Evolutionary conservation across 768 basidiomycete species (phyloP).

Genomic region (Trametes meyenii): DNA sequence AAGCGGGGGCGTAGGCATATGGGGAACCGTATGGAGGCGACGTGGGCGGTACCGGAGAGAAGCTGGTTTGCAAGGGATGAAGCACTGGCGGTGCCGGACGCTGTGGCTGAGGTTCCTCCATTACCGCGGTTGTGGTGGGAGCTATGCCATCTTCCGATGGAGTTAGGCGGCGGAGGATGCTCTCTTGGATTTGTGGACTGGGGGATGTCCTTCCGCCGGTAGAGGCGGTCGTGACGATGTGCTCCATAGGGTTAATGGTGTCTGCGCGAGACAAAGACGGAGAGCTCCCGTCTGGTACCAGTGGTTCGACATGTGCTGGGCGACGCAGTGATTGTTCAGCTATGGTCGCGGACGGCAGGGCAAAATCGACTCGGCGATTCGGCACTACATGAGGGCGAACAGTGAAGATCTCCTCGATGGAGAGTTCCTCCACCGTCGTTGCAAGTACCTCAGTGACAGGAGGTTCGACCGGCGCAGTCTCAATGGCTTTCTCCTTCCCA

Average conservation of each 20-base stretch:
- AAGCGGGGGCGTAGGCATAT: conserved; percentile 56
- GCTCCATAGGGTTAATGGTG: conserved; percentile 10
- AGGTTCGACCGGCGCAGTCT: conserved; percentile 13
- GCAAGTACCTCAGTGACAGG: conserved; percentile 27
- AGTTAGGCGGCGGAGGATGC: conserved; percentile 44
- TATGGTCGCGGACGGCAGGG: conserved; percentile 28
- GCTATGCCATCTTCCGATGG: conserved; percentile 29
- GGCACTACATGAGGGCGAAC: conserved; percentile 54
- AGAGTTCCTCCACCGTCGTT: conserved; percentile 39
- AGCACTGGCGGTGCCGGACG: conserved; percentile 42
- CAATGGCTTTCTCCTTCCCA: conserved; percentile 40
- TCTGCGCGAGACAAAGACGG: conserved; percentile 7
- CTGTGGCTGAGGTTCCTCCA: conserved; percentile 16
- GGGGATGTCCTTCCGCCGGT: conserved; percentile 20
- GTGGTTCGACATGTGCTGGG: neutral
- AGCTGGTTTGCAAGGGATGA: conserved; percentile 48
- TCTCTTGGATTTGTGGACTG: conserved; percentile 46
- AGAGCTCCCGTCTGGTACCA: conserved; percentile 16
- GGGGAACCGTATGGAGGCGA: conserved; percentile 72
- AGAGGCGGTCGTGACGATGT: conserved; percentile 2
- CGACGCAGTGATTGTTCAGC: conserved; percentile 13
- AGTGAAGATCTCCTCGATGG: conserved; percentile 59
- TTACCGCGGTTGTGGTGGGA: conserved; percentile 5
- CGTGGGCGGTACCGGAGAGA: conserved; percentile 40
- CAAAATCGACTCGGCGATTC: conserved; percentile 34